Percentiles rank a stretch among this genome's conserved stretches.
Evolutionary conservation across 495 filamentous ascomycete genomes (phyloP).

Genomic region (Hypoxylon lenormandii): DNA sequence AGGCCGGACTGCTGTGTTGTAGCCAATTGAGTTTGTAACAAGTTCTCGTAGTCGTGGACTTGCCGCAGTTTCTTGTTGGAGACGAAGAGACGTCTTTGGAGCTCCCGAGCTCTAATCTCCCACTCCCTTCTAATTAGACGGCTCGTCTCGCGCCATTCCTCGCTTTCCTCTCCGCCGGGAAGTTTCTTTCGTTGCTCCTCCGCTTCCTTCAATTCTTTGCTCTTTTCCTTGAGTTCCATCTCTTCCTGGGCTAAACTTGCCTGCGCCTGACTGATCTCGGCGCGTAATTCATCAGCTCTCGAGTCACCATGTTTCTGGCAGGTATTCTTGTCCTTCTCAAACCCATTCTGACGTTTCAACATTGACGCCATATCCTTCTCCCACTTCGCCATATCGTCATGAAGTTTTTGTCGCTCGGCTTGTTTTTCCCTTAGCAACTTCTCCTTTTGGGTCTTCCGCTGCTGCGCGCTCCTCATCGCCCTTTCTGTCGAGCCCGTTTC

Average conservation of each 20-base stretch:
- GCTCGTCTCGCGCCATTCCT: constrained; percentile 64
- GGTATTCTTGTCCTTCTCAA: constrained; percentile 57
- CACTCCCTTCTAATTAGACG: constrained; percentile 57
- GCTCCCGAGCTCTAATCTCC: constrained; percentile 58
- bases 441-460: constrained; percentile 81
- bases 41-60: constrained; percentile 58
- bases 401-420: constrained; percentile 68
- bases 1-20: constrained; percentile 49
- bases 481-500: constrained; percentile 84
- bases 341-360: constrained; percentile 56
- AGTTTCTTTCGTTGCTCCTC: constrained; percentile 66
- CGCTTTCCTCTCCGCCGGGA: constrained; percentile 66
- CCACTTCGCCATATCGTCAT: constrained; percentile 68
- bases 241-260: constrained; percentile 52
- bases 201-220: constrained; percentile 63
- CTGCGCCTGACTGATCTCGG: constrained; percentile 49
- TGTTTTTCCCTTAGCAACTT: constrained; percentile 80
- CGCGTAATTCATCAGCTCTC: constrained; percentile 49
- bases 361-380: constrained; percentile 65
- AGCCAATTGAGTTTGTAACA: constrained; percentile 48
- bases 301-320: constrained; percentile 49
- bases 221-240: constrained; percentile 61
- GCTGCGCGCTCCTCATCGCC: constrained; percentile 83
- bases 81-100: constrained; percentile 55
- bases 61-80: constrained; percentile 53